Evolutionary conservation across 2,329 filamentous ascomycete species (phyloP), one percentile per base, ranked within the genome.

Genomic region (Penicillium sp.): DNA sequence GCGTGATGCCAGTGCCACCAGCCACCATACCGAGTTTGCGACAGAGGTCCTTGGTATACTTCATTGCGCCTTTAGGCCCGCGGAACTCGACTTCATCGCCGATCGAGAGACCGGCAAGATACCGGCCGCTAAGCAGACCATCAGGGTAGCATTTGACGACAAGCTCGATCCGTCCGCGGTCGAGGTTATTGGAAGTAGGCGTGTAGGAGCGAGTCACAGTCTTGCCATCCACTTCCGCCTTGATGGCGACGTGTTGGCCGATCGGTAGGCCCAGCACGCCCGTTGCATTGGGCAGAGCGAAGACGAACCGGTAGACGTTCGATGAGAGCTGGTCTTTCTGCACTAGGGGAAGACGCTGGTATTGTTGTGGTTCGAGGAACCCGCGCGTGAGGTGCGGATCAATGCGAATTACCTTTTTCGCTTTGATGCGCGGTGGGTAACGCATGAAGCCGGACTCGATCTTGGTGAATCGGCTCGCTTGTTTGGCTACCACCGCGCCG

Each of bases 161-260:
- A 12, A 74, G 52, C 17, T 73, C 71, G 24, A 74, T 46, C 9
- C 52, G 45, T 4, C 71, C 70, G 2, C 55, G 52, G 51, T 74
- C 69, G 2, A 61, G 18, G 45, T 72, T 67, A 42, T 69, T 71
- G 3, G 72, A 72, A 3, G 65, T 70, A 0, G 71, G 81, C 0
- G 81, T 84, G 60, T 84, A 84, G 1, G 80, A 82, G 4, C 82
- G 71, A 2, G 72, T 67, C 7, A 84, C 75, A 0, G 68, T 59
- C 51, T 78, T 68, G 6, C 76, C 78, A 34, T 78, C 69, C 8
- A 83, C 63, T 2, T 65, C 67, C 2, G 78, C 78, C 45, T 75
- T 75, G 52, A 84, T 79, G 37, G 80, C 74, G 4, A 84, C 74
- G 54, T 84, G 82, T 59, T 84, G 81, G 7, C 82, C 82, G 7